Conservation (phyloP, 2,329 filamentous ascomycete species). For the Cercospora brassicicola region DNA sequence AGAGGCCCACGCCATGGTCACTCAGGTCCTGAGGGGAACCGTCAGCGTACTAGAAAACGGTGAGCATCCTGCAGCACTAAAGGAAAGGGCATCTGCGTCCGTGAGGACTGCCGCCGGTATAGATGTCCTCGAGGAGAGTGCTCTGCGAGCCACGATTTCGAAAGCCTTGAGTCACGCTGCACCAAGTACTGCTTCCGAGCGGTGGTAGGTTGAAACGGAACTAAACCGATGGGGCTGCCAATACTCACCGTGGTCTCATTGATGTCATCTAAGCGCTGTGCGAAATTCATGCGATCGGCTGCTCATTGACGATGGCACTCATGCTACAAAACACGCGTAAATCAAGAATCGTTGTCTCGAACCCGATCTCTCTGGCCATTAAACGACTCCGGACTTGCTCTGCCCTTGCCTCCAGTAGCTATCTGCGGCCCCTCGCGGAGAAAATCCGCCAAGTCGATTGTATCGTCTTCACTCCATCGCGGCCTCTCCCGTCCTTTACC, state of each 20-base stretch:
- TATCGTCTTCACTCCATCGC: conserved; percentile 2
- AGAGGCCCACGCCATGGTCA: conserved; percentile 74
- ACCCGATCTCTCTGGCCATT: not conserved
- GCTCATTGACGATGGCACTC: too few relatives aligned
- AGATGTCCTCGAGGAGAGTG: conserved; percentile 66
- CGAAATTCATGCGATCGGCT: too few relatives aligned
- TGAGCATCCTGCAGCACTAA: conserved; percentile 72
- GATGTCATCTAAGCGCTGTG: too few relatives aligned
- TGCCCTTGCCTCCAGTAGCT: not conserved
- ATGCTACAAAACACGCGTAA: not conserved
- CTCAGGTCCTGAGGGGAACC: conserved; percentile 74
- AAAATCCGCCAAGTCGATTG: conserved; percentile 1
- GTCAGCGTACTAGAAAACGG: conserved; percentile 66
- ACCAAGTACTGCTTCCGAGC: too few relatives aligned
- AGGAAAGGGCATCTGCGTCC: conserved; percentile 75
- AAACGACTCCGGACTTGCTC: not conserved
- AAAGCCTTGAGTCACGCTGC: conserved; percentile 55
- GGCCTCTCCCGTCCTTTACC: not conserved
- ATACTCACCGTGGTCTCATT: too few relatives aligned
- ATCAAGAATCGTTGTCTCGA: not conserved
- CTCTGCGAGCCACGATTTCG: conserved; percentile 63
- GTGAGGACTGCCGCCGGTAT: conserved; percentile 70
- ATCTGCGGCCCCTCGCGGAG: not conserved
- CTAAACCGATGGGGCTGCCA: too few relatives aligned
- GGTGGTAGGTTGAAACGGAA: too few relatives aligned